Base-by-base conservation (phyloP, 495 filamentous ascomycete species). In the Annulohypoxylon maeteangense region DNA sequence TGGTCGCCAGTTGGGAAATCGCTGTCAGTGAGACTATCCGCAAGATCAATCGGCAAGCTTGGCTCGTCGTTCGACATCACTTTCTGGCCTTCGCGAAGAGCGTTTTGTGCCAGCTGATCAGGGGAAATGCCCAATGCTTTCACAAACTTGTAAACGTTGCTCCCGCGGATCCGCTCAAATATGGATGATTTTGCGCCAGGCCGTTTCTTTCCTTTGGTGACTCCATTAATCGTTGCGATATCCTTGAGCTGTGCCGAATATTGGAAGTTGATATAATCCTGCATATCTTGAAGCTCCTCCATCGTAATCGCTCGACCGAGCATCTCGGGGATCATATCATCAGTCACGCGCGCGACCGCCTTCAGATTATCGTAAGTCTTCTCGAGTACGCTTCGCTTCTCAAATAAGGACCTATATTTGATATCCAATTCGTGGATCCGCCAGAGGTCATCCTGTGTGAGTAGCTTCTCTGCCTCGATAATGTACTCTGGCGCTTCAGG, bases 241-340 rank as follows among this genome's bases (percentile, higher is more conserved):
- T 98, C 94, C 72, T 92, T 93, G 36, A 98, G 81, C 72, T 94
- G 86, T 4, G 90, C 82, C 18, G 92, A 88, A 73, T 98, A 97
- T 70, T 94, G 93, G 81, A 98, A 99, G 79, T 98, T 92, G 59
- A 99, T 83, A 74, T 98, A 98, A 69, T 99, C 95, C 74, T 98
- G 94, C 14, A 99, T 79, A 79, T 99, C 95, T 76, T 99, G 96
- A 12, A 99, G 83, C 75, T 98, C 95, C 70, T 99, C 95, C 84
- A 95, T 93, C 0, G 89, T 93, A 5, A 86, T 85, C 2, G 93
- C 94, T 34, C 87, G 80, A 3, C 84, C 84, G 36, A 95, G 85
- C 83, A 96, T 90, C 60, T 93, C 90, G n/a, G 96, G 92, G 56
- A 96, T 86, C 34, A 92, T 83, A 0, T 79, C 68, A 69, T 93